Evolutionary conservation across 805 yeast genomes (phyloP).

Genomic region (Clavispora vitiphila): DNA sequence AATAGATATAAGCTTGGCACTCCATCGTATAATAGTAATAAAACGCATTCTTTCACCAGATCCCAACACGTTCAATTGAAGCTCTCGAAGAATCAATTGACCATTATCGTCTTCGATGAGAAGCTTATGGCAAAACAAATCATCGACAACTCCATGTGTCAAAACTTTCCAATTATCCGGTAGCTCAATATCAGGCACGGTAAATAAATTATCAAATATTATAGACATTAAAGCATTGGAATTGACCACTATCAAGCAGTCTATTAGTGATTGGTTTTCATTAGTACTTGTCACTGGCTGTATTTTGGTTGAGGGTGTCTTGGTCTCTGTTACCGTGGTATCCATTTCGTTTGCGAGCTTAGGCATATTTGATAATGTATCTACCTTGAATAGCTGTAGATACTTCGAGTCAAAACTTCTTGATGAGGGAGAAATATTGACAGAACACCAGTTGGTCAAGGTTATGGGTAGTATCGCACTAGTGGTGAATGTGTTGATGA

Average conservation of each 20-base stretch:
- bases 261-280: slow-evolving; percentile 10
- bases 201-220: slow-evolving; percentile 28
- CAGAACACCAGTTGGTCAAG: slow-evolving; percentile 14
- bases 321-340: slow-evolving; percentile 3
- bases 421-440: slow-evolving; percentile 2
- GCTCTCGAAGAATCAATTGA: slow-evolving; percentile 12
- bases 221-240: slow-evolving; percentile 18
- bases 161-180: slow-evolving; percentile 14
- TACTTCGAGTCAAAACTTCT: slow-evolving; percentile 4
- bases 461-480: slow-evolving; percentile 12
- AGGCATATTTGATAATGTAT: slow-evolving; percentile 31
- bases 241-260: slow-evolving; percentile 24
- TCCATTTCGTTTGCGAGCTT: slow-evolving; percentile 18
- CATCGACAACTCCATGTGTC: slow-evolving; percentile 17
- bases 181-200: slow-evolving; percentile 21
- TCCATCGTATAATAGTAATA: slow-evolving; percentile 18
- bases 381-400: slow-evolving; percentile 23
- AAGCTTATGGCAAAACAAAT: slow-evolving; percentile 25
- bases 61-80: slow-evolving; percentile 11
- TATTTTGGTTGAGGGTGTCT: slow-evolving; percentile 1
- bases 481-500: slow-evolving; percentile 22
- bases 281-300: slow-evolving; percentile 8
- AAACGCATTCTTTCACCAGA: slow-evolving; percentile 11
- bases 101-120: slow-evolving; percentile 13
- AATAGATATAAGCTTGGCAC: slow-evolving; percentile 24